Evolutionary conservation across 202 grass and related monocot species (phyloP).

Genomic region (Zizania palustris): DNA sequence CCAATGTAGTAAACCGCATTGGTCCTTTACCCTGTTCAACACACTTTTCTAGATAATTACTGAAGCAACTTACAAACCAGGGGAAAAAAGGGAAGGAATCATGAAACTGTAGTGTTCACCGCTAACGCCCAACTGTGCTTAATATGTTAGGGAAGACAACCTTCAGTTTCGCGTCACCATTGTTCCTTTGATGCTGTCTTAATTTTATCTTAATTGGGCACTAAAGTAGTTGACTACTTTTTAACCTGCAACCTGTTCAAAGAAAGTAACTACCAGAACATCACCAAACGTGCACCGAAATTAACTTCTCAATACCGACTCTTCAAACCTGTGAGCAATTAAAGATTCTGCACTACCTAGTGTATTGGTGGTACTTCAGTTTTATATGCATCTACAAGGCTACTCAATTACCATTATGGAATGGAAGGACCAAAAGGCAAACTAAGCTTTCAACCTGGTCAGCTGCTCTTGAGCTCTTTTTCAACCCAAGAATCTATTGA

Average conservation of each 20-base stretch:
- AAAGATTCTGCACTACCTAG: conserved; percentile 42
- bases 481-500: conserved; percentile 38
- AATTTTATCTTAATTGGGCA: background rate
- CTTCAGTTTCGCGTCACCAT: conserved; percentile 7
- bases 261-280: conserved; percentile 34
- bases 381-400: conserved; percentile 24
- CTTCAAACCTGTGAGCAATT: conserved; percentile 34
- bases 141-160: background rate
- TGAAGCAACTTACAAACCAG: background rate
- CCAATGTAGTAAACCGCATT: background rate
- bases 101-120: background rate
- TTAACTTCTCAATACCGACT: conserved; percentile 38
- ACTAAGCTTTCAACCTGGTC: conserved; percentile 42
- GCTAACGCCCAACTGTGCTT: background rate
- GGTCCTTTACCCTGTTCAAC: background rate
- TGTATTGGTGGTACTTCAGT: background rate
- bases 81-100: background rate
- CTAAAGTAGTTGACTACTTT: background rate
- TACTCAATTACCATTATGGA: conserved; percentile 15
- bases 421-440: conserved; percentile 30
- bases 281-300: conserved; percentile 29
- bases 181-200: background rate
- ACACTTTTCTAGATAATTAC: background rate
- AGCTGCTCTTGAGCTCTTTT: background rate
- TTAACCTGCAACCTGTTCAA: background rate